These are phyloP conservation scores for Chaetomium fimeti DNA, from an alignment of 495 filamentous ascomycete species.

Conservation along the genomic window DNA sequence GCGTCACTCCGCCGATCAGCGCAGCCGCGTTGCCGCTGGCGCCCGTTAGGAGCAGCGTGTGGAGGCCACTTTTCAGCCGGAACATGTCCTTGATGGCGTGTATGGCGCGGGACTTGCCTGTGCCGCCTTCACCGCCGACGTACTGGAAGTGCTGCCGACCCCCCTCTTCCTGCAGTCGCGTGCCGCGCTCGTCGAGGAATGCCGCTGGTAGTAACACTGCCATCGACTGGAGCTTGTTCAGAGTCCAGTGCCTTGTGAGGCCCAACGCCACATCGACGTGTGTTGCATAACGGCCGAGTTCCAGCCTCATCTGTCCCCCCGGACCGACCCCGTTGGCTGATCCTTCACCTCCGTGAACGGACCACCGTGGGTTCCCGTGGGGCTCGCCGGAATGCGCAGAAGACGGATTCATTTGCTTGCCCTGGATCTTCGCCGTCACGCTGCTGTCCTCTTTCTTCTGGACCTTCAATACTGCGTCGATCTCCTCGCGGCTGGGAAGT, in stretches of 20 bases:
- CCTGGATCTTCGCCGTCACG: too few relatives aligned
- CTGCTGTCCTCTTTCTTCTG: too few relatives aligned
- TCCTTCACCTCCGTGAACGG: not conserved
- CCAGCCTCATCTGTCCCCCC: too few relatives aligned
- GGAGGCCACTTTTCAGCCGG: constrained; percentile 12
- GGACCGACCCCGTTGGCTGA: not conserved
- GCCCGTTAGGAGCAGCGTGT: constrained; percentile 8
- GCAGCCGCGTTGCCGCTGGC: constrained; percentile 8
- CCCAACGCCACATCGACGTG: too few relatives aligned
- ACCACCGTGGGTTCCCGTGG: not conserved
- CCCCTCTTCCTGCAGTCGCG: not conserved
- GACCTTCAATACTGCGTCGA: too few relatives aligned
- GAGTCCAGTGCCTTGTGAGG: too few relatives aligned
- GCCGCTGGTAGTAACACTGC: too few relatives aligned
- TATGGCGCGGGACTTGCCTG: not conserved
- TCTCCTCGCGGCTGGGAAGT: constrained; percentile 1
- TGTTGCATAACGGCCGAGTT: too few relatives aligned
- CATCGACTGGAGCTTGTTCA: too few relatives aligned
- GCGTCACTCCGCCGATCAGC: constrained; percentile 13
- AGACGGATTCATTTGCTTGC: too few relatives aligned
- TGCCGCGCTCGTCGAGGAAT: too few relatives aligned
- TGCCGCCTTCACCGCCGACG: not conserved
- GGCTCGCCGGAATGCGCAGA: too few relatives aligned
- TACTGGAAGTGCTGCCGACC: not conserved
- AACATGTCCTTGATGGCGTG: constrained; percentile 5